phyloP scores from a whole-genome alignment of 192 early-diverging fungal genomes.

The Coemansia erecta region DNA sequence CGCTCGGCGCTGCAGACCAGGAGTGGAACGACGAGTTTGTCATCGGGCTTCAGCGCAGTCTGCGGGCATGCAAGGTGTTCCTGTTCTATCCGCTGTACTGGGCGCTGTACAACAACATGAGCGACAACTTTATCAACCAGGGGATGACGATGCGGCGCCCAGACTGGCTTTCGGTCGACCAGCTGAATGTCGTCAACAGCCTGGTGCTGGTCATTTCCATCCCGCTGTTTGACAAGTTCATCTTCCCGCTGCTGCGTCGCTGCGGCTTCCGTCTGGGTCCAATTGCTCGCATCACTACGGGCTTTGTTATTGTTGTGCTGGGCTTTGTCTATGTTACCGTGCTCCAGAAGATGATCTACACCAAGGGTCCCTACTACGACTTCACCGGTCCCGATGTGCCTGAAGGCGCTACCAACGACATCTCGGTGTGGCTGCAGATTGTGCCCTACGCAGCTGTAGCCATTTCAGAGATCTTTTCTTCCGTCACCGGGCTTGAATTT shows the following conservation, averaged over 20 bases:
- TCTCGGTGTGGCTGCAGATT: constrained; percentile 53
- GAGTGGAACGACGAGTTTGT: constrained; percentile 67
- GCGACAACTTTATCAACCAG: constrained; percentile 57
- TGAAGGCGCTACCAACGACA: constrained; percentile 29
- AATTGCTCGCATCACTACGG: constrained; percentile 54
- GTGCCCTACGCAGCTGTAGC: constrained; percentile 51
- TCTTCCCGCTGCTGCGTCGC: constrained; percentile 51
- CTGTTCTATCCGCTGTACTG: constrained; percentile 68
- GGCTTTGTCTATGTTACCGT: constrained; percentile 53
- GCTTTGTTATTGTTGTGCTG: constrained; percentile 46
- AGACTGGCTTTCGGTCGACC: constrained; percentile 48
- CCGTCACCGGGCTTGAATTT: constrained; percentile 58
- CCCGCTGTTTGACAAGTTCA: constrained; percentile 45
- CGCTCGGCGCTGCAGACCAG: constrained; percentile 47
- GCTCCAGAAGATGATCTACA: constrained; percentile 53
- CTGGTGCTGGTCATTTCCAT: constrained; percentile 51
- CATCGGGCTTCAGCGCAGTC: constrained; percentile 55
- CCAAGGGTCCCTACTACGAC: constrained; percentile 34
- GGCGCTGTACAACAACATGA: constrained; percentile 58
- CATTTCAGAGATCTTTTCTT: constrained; percentile 56
- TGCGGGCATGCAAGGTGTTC: constrained; percentile 63
- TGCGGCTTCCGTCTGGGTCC: constrained; percentile 41
- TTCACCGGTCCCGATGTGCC: constrained; percentile 27
- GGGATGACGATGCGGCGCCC: constrained; percentile 47
- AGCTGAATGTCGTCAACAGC: constrained; percentile 50